Base-by-base conservation (phyloP, 306 rosid species). In the Acacia crassicarpa region DNA sequence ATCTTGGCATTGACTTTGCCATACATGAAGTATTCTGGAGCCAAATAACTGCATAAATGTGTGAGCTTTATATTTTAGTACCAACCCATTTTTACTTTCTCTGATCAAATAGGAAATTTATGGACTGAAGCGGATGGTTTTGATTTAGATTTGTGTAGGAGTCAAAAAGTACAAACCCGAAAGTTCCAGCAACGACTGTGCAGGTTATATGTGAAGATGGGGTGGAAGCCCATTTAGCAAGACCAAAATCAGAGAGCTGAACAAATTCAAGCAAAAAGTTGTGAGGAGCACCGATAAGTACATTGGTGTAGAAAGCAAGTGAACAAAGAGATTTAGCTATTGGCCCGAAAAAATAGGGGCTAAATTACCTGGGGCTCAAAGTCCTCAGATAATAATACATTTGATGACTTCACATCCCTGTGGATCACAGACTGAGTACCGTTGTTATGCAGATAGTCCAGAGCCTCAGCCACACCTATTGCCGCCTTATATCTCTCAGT, bases 191-290 rank as follows among this genome's bases (percentile, higher is more conserved):
- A 91, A 95, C 99, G 76, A 93, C 97, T 1, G 91, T 91, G 89
- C 98, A 95, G 53, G 96, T 89, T 93, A 93, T 84, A 32, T 93
- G 89, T 3, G 98, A 86, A 22, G 97, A 86, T 14, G 90, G 84
- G 74, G 93, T 83, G 74, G 97, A 86, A 49, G 94, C 94, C 94
- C 92, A 92, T 87, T 81, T 94, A 72, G 99, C 97, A 30, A 96
- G 92, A 78, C 99, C 99, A 82, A 96, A 96, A 90, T 96, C 99
- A 84, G 97, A 96, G 38, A 96, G 95, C 99, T 96, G 90, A 79
- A 81, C 43, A 38, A 86, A 45, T 71, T 74, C 49, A 79, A 79
- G 81, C 67, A 81, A 16, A 80, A 54, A 44, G 70, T 43, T n/a
- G 78, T 84, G 17, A 81, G 78, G 16, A 70, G 67, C 74, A 5